Evolutionary conservation across 345 rosid species (phyloP), one percentile per base, ranked within the genome.

Genomic region (Euclidium syriacum): DNA sequence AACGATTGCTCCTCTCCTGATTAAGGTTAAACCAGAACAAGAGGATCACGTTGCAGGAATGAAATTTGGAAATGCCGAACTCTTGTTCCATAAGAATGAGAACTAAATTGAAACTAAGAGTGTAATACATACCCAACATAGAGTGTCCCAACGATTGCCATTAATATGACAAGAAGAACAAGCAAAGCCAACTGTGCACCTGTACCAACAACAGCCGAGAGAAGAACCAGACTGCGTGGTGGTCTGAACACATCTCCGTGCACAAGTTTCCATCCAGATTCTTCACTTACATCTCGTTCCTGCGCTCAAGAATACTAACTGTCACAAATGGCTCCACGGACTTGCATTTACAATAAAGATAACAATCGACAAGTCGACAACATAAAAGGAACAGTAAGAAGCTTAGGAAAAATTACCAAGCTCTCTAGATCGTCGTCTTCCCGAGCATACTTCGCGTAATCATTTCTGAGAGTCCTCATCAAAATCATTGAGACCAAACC

Each of bases 281-380:
- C 98, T 72, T 91, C 98, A 71, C 88, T 91, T 52, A 88, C 98
- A 79, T 91, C 98, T 58, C 98, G 87, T 81, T 91, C 98, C 98
- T 91, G 50, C 26, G 41, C 22, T 34, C 54, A 56, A 42, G n/a
- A 56, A 42, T 34, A 41, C 38, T 1, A 41, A 40, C 50, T 16
- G 61, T 64, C 69, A 64, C 32, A 52, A 52, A 29, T 52, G 34
- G 40, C 41, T 64, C 32, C 39, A 27, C 30, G 9, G 11, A 46
- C 43, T 27, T 40, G 27, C 26, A 35, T 19, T 48, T 46, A 9
- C 15, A 49, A 48, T 6, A 16, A 52, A 39, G 40, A 30, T 3
- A 52, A 19, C 4, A 10, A 16, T 11, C 22, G 29, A 43, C 58
- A 20, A 62, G 49, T n/a, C 38, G 24, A 29, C 42, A 65, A 6